A percentile compares a stretch with the other conserved stretches of the same genome.
Conservation (phyloP, 208 protist species). For the Acanthamoeba lenticulata region DNA sequence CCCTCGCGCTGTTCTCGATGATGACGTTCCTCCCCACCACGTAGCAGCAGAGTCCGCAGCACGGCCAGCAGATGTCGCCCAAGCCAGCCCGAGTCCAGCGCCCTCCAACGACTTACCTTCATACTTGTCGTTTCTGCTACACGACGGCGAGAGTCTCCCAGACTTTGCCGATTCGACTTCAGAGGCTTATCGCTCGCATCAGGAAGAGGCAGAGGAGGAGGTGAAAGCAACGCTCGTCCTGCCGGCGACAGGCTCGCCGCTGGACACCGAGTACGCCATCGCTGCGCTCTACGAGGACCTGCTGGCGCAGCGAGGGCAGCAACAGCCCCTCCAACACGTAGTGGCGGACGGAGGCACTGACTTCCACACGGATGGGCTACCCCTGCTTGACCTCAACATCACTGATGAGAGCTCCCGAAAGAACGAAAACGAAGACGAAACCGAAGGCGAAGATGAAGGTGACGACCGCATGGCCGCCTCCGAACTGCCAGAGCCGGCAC, state of each 20-base stretch:
- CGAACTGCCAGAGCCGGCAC: too few relatives aligned
- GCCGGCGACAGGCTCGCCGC: too few relatives aligned
- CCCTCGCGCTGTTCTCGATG: not conserved
- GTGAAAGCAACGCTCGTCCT: not conserved
- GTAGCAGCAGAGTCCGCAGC: too few relatives aligned
- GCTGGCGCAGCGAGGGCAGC: not conserved
- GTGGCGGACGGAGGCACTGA: not conserved
- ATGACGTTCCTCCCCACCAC: too few relatives aligned
- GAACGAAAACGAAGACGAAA: not conserved
- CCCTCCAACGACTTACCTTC: too few relatives aligned
- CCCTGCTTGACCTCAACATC: not conserved
- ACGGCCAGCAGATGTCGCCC: too few relatives aligned
- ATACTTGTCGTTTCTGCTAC: too few relatives aligned
- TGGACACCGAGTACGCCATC: not conserved
- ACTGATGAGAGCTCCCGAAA: too few relatives aligned
- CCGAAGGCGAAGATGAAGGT: not conserved
- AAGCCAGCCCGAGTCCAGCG: too few relatives aligned
- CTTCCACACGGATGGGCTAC: not conserved
- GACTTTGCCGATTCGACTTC: too few relatives aligned
- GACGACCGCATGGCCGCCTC: not conserved
- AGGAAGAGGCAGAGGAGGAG: not conserved
- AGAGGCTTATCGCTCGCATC: not conserved
- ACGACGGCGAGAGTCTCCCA: too few relatives aligned
- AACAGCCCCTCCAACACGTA: not conserved
- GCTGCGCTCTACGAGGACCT: not conserved